These are phyloP conservation scores for Penicillium freii DNA, from an alignment of 2,329 filamentous ascomycete species.

Conservation along the genomic window DNA sequence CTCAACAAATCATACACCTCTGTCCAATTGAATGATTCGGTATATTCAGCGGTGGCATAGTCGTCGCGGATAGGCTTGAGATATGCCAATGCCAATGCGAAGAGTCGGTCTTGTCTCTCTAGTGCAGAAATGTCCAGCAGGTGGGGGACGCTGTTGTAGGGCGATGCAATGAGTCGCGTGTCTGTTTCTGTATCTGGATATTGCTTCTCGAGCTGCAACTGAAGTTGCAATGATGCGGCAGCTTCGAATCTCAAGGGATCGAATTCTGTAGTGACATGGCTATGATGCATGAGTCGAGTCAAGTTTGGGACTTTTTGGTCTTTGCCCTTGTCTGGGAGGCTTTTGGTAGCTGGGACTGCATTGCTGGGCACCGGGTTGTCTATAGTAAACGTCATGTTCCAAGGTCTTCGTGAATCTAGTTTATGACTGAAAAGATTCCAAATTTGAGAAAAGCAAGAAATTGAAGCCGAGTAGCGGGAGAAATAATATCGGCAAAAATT, in stretches of 20 bases:
- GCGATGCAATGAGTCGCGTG: constrained; percentile 63
- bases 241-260: constrained; percentile 37
- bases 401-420: neutral
- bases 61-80: constrained; percentile 63
- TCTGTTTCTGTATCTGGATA: constrained; percentile 12
- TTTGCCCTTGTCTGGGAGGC: neutral
- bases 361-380: neutral
- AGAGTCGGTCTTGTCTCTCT: constrained; percentile 62
- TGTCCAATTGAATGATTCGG: constrained; percentile 74
- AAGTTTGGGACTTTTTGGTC: neutral
- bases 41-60: constrained; percentile 75
- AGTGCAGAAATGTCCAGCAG: constrained; percentile 70
- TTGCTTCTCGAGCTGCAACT: constrained; percentile 10
- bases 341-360: neutral
- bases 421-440: neutral
- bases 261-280: constrained; percentile 33
- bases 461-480: neutral
- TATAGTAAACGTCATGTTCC: neutral
- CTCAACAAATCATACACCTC: constrained; percentile 59
- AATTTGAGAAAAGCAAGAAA: neutral
- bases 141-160: constrained; percentile 69
- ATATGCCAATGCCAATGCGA: constrained; percentile 68
- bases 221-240: constrained; percentile 35
- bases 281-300: constrained; percentile 30
- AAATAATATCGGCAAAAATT: neutral